phyloP scores from a whole-genome alignment of 179 eudicot genomes.

The Gypsophila paniculata region DNA sequence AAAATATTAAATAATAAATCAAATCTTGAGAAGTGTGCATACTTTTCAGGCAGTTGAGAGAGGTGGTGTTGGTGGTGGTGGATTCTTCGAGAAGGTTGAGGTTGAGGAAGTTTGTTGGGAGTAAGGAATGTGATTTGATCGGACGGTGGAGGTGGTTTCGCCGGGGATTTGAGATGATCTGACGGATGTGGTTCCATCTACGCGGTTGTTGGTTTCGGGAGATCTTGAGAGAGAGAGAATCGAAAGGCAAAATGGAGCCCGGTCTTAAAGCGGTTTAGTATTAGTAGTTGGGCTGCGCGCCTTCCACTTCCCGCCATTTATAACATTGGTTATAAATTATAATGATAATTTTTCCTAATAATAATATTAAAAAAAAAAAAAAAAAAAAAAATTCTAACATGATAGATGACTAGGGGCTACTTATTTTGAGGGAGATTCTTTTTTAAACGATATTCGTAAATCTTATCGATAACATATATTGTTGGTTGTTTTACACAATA shows the following conservation, averaged over 20 bases:
- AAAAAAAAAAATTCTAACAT: too few relatives aligned
- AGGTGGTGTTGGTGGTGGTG: conserved; percentile 25
- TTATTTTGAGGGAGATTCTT: too few relatives aligned
- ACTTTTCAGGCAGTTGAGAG: conserved; percentile 40
- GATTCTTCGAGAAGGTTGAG: conserved; percentile 30
- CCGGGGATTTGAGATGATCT: conserved; percentile 25
- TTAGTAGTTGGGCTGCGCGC: too few relatives aligned
- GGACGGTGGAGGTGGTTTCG: conserved; percentile 17
- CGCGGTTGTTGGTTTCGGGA: conserved; percentile 11
- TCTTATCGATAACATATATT: too few relatives aligned
- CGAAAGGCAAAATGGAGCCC: too few relatives aligned
- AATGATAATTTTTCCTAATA: too few relatives aligned
- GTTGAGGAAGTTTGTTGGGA: conserved; percentile 50
- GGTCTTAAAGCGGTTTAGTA: background rate
- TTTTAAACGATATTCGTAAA: too few relatives aligned
- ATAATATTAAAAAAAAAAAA: too few relatives aligned
- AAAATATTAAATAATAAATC: background rate
- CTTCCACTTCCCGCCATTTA: too few relatives aligned
- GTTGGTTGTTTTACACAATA: too few relatives aligned
- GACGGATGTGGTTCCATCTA: conserved; percentile 30
- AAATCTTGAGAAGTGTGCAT: background rate
- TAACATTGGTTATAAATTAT: too few relatives aligned
- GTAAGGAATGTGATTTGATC: conserved; percentile 34
- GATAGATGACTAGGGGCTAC: too few relatives aligned
- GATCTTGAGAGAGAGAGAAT: conserved; percentile 6